These are phyloP conservation scores for Neofusicoccum umdonicola DNA, from an alignment of 2,329 filamentous ascomycete genomes.

Conservation along the genomic window DNA sequence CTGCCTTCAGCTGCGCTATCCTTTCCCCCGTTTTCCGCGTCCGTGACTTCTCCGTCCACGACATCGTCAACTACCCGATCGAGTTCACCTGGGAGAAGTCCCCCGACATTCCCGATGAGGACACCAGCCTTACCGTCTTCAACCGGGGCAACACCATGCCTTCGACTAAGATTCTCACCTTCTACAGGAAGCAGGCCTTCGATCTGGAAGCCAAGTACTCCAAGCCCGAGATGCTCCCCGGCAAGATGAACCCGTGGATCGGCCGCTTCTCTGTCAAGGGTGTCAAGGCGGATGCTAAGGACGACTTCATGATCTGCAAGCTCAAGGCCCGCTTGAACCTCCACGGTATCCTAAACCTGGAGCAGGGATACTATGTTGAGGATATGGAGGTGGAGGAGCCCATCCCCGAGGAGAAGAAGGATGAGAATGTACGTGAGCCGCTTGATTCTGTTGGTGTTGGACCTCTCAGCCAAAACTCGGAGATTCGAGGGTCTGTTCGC, in stretches of 20 bases:
- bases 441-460: constrained; percentile 23
- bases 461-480: constrained; percentile 18
- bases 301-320: constrained; percentile 99
- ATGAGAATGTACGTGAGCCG: constrained; percentile 45
- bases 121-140: constrained; percentile 95
- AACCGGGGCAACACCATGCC: constrained; percentile 96
- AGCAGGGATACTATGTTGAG: constrained; percentile 97
- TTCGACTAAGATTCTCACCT: constrained; percentile 98
- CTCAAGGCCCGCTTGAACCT: constrained; percentile 96
- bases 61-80: constrained; percentile 96
- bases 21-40: constrained; percentile 97
- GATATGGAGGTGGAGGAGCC: constrained; percentile 97
- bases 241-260: constrained; percentile 91
- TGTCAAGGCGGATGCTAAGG: constrained; percentile 87
- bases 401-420: constrained; percentile 63
- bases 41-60: constrained; percentile 95
- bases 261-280: constrained; percentile 97
- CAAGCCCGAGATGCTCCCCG: constrained; percentile 80
- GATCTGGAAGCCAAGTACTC: constrained; percentile 94
- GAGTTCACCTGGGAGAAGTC: constrained; percentile 99
- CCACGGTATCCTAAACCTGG: constrained; percentile 92
- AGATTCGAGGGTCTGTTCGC: constrained; percentile 14
- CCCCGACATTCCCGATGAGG: constrained; percentile 95
- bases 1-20: constrained; percentile 96
- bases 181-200: constrained; percentile 97